phyloP scores from a whole-genome alignment of 257 asterid species.

The Solanum commersonii region DNA sequence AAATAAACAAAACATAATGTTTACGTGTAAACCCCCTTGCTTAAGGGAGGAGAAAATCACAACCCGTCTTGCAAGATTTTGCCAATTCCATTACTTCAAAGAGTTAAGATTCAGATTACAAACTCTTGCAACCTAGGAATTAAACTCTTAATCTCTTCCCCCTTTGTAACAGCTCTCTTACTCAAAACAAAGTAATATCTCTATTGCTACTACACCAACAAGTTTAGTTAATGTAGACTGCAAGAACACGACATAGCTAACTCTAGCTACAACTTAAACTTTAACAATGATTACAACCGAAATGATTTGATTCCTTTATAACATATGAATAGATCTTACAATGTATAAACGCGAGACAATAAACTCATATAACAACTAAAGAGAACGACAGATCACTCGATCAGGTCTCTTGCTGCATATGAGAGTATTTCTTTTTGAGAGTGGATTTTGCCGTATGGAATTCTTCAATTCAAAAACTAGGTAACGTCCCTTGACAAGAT shows the following conservation, averaged over 20 bases:
- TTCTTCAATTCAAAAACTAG: too few species aligned
- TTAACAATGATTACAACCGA: neutral
- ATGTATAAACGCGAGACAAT: neutral
- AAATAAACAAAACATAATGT: neutral
- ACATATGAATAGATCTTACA: neutral
- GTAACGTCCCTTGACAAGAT: too few species aligned
- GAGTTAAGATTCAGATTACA: neutral
- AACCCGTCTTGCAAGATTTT: neutral
- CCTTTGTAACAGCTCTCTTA: neutral
- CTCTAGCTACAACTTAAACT: neutral
- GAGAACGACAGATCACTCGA: neutral
- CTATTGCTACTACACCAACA: neutral
- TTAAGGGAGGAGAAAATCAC: neutral
- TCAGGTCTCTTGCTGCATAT: neutral
- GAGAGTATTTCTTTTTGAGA: neutral
- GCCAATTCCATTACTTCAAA: neutral
- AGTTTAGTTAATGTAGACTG: neutral
- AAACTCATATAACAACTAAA: neutral
- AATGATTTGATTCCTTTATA: neutral
- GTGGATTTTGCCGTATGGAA: too few species aligned
- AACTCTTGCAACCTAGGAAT: neutral
- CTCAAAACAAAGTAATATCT: neutral
- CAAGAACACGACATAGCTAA: neutral
- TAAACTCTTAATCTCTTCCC: neutral
- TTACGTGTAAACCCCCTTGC: neutral